A percentile compares a stretch with the other conserved stretches of the same genome.
These are phyloP conservation scores for Ophiostoma quercus DNA, from an alignment of 2,329 filamentous ascomycete genomes.

Conservation along the genomic window DNA sequence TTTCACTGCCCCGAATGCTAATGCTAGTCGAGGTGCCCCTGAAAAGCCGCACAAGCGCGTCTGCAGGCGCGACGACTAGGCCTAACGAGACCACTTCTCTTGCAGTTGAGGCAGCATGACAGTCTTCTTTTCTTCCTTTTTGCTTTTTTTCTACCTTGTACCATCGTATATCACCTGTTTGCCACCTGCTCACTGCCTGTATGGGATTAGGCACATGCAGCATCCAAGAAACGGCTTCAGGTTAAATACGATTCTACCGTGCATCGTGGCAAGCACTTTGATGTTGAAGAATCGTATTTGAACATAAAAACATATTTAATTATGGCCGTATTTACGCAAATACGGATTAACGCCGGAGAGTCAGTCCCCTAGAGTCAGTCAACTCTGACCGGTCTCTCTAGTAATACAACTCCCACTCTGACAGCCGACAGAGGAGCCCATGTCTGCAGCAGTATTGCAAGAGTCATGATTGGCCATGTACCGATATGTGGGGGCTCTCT, in stretches of 20 bases:
- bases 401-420: too few relatives aligned
- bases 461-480: constrained; percentile 2
- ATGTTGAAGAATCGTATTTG: not conserved
- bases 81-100: not conserved
- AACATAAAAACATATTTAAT: not conserved
- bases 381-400: too few relatives aligned
- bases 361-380: not conserved
- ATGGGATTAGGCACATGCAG: not conserved
- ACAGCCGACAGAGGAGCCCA: not conserved
- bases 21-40: not conserved
- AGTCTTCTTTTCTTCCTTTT: not conserved
- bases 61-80: constrained; percentile 2
- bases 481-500: not conserved
- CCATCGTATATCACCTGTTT: not conserved
- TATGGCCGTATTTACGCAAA: not conserved
- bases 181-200: not conserved
- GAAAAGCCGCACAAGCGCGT: constrained; percentile 8
- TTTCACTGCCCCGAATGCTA: too few relatives aligned
- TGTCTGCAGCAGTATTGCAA: not conserved
- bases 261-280: not conserved
- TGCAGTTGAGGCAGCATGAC: not conserved
- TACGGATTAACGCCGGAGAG: constrained; percentile 6
- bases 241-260: not conserved
- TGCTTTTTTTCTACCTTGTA: not conserved
- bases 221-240: not conserved